phyloP scores from a whole-genome alignment of 1,139 yeast species.

The Yamadazyma diospyri region DNA sequence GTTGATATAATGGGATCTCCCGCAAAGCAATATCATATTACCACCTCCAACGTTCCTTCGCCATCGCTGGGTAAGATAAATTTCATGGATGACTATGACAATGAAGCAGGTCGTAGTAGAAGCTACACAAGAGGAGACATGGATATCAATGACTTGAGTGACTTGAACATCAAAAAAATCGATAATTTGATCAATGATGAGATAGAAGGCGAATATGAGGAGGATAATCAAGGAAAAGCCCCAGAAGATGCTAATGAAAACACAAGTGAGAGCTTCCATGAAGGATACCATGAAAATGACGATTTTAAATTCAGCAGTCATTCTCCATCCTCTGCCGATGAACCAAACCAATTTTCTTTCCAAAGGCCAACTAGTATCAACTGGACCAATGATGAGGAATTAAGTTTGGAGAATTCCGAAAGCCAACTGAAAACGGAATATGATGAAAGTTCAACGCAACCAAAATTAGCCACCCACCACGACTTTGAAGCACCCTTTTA shows the following conservation, averaged over 20 bases:
- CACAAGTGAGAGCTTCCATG: neutral
- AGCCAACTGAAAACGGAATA: neutral
- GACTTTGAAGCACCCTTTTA: conserved; percentile 15
- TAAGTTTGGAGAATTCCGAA: conserved; percentile 7
- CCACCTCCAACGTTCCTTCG: conserved; percentile 4
- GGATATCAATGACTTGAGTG: conserved; percentile 40
- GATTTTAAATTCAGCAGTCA: conserved; percentile 3
- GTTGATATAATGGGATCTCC: conserved; percentile 13
- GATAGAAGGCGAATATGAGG: conserved; percentile 2
- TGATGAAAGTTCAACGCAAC: conserved; percentile 9
- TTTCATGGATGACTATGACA: conserved; percentile 9
- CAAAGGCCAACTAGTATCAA: conserved; percentile 42
- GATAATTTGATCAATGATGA: conserved; percentile 34
- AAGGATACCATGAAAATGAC: neutral
- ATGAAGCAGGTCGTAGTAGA: too few species aligned
- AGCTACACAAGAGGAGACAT: too few species aligned
- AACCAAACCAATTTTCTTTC: conserved; percentile 31
- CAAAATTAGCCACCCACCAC: conserved; percentile 5
- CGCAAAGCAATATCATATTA: conserved; percentile 6
- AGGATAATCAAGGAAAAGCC: conserved; percentile 8
- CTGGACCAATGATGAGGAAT: conserved; percentile 36
- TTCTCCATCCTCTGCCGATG: conserved; percentile 14
- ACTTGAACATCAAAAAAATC: conserved; percentile 35
- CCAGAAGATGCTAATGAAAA: conserved; percentile 4
- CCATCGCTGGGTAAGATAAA: conserved; percentile 6